A percentile compares a stretch with the other conserved stretches of the same genome.
phyloP scores from a whole-genome alignment of 345 rosid genomes.

The Citrus inodora region DNA sequence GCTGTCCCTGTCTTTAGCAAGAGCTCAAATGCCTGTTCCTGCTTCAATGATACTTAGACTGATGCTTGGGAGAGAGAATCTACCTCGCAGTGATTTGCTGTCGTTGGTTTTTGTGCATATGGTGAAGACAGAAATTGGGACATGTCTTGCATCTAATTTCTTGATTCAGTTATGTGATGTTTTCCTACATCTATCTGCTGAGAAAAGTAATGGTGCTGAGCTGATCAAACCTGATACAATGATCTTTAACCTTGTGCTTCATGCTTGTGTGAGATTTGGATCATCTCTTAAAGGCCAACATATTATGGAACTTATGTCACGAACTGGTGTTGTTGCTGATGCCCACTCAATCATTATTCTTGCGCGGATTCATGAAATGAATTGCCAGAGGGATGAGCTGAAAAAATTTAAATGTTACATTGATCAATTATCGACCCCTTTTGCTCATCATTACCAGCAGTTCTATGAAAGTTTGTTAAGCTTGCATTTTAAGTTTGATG shows the following conservation, averaged over 20 bases:
- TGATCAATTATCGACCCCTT: conserved; percentile 34
- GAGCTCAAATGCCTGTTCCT: conserved; percentile 63
- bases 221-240: conserved; percentile 55
- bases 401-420: conserved; percentile 59
- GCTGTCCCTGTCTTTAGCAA: conserved; percentile 57
- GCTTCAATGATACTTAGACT: conserved; percentile 49
- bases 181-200: conserved; percentile 13
- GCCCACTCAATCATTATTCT: conserved; percentile 55
- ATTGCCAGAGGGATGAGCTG: conserved; percentile 71
- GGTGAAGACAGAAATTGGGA: conserved; percentile 73
- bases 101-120: conserved; percentile 55
- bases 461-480: conserved; percentile 68
- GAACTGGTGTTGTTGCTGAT: conserved; percentile 58
- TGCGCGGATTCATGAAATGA: conserved; percentile 64
- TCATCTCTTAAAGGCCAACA: conserved; percentile 70
- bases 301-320: conserved; percentile 67
- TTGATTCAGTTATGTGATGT: conserved; percentile 60
- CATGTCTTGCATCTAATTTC: conserved; percentile 62
- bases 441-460: conserved; percentile 49
- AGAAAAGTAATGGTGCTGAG: conserved; percentile 24
- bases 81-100: conserved; percentile 35
- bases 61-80: conserved; percentile 46
- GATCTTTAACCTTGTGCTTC: conserved; percentile 70
- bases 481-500: conserved; percentile 68
- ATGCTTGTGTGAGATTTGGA: conserved; percentile 67